Base-by-base conservation (phyloP, 257 asterid species). In the Salvia splendens region DNA sequence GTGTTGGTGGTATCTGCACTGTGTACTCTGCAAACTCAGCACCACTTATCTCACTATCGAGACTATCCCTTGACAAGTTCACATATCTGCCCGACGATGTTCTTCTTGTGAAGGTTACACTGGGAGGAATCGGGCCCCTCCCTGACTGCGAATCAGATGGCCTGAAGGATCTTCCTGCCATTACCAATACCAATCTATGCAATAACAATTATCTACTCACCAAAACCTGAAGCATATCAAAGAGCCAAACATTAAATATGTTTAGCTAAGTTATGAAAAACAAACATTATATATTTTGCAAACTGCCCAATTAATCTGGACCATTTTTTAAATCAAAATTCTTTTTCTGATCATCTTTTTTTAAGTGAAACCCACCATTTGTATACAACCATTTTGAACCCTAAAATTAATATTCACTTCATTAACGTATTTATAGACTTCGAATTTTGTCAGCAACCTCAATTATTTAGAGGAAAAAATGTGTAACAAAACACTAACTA, bases 1-100 rank as follows among this genome's bases (percentile, higher is more conserved):
- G 99, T 7, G 99, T 90, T 10, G 92, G 88, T 9, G 97, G 97
- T 42, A 94, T 88, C 16, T 90, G 97, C 62, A 94, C 99, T 0
- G 89, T 90, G 65, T 90, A 94, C 61, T 88, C 89, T 0, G 85
- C 79, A 61, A 77, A 86, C 53, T 88, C 99, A 20, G 70, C 65
- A 12, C 92, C 87, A 7, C 90, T 86, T 17, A 92, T 77, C 53
- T 94, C 99, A 51, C 99, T 94, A 41, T 94, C 97, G n/a, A 94
- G 84, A 57, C 89, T 85, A 11, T 90, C 99, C 79, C 96, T 79
- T 0, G 99, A 94, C 41, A 86, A 68, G 82, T 88, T 88, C 50
- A 86, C 95, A 71, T 94, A 90, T 40, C 96, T 85, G 16, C 99
- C 99, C 0, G 99, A 90, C 0, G 91, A 80, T 20, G 96, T 88